A percentile compares a stretch with the other conserved stretches of the same genome.
These are phyloP conservation scores for Leccinum subgranulosum DNA, from an alignment of 768 basidiomycete genomes.

Conservation along the genomic window DNA sequence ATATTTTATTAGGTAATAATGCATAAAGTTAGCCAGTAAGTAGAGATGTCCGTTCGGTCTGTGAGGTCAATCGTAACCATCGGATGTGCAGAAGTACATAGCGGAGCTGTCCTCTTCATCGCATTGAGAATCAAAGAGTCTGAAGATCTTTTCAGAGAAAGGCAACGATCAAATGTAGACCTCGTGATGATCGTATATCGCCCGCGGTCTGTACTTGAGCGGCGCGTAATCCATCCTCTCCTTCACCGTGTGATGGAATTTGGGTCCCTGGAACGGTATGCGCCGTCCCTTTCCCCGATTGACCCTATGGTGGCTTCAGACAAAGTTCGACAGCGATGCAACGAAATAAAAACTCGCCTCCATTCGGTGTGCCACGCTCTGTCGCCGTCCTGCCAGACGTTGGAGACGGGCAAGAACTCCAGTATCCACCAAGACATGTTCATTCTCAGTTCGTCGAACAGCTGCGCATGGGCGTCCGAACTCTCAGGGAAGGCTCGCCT, in stretches of 20 bases:
- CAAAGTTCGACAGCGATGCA: background rate
- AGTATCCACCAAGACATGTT: conserved; percentile 66
- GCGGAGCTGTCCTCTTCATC: no score
- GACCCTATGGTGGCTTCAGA: conserved; percentile 15
- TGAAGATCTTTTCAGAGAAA: background rate
- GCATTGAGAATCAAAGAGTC: background rate
- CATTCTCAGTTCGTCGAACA: conserved; percentile 50
- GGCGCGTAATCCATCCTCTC: conserved; percentile 47
- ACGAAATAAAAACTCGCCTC: conserved; percentile 44
- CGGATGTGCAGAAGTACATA: no score
- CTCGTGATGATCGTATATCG: conserved; percentile 45
- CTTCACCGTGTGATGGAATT: conserved; percentile 64
- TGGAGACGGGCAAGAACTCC: conserved; percentile 57
- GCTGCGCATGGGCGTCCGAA: conserved; percentile 39
- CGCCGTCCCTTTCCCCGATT: conserved; percentile 58
- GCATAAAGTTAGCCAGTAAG: no score
- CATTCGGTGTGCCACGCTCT: conserved; percentile 53
- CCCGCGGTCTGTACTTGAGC: conserved; percentile 57
- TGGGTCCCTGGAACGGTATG: conserved; percentile 46
- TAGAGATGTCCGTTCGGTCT: no score
- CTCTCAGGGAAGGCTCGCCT: conserved; percentile 1
- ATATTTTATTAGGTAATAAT: background rate
- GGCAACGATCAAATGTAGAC: conserved; percentile 37
- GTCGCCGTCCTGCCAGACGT: conserved; percentile 52
- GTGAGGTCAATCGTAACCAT: background rate